Base-by-base conservation (phyloP, 2,329 filamentous ascomycete species). In the Colletotrichum eremochloae region DNA sequence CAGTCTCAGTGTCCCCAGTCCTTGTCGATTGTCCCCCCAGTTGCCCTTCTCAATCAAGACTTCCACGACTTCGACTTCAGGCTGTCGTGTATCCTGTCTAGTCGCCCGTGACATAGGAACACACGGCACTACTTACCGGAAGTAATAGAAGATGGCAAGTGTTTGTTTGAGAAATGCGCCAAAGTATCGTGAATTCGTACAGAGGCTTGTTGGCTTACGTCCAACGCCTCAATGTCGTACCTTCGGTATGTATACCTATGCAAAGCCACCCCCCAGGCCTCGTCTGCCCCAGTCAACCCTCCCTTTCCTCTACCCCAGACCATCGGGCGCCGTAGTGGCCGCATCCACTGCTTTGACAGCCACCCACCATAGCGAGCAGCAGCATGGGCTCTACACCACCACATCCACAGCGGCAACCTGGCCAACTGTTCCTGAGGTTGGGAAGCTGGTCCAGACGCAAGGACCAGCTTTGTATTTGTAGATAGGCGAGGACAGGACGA, bases 261-360 rank as follows among this genome's bases (percentile, higher is more conserved):
- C 18, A 44, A 44, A 44, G 18, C 40, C 5, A 5, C 42, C 56
- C 48, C 44, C 55, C 36, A 24, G 24, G 24, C 64, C 64, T 60
- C 44, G 18, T 31, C 20, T 24, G 38, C 38, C 33, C 15, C 44
- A n/a, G n/a, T 36, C 67, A 55, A 40, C 56, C 36, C 31, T 33
- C 55, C 40, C 38, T n/a, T 18, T 29, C 56, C 50, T 29, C 29
- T 67, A 50, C 50, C n/a, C 63, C 56, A 62, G 63, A 40, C 57
- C 56, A 63, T 68, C 67, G 57, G 68, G 56, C 67, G 56, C 68
- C 63, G 63, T 24, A 50, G 63, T 40, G 63, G 63, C 56, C 56
- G 64, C 64, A n/a, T 67, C 50, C 68, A 57, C 42, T 56, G 38
- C 40, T 50, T 50, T 71, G 68, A 71, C 68, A 68, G 68, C 68